Evolutionary conservation across 164 flowering plant genomes (phyloP).

Genomic region (Nymphaea thermarum): DNA sequence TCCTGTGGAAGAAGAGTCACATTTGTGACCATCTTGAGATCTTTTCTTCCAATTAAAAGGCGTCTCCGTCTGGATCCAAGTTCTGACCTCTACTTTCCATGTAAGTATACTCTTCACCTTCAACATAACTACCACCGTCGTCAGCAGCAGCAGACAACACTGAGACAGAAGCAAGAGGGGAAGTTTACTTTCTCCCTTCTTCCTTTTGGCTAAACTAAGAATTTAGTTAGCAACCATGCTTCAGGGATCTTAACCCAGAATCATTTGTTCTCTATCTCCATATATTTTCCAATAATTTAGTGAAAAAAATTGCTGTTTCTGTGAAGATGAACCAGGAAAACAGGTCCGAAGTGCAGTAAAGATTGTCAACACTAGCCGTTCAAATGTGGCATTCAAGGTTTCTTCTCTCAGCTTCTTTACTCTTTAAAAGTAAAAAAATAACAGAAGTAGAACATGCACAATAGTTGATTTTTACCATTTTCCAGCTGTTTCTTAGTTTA

Average conservation of each 20-base stretch:
- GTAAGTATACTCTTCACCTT: background rate
- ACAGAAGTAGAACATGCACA: too few relatives aligned
- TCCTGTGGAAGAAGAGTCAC: background rate
- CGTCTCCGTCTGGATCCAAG: conserved; percentile 1
- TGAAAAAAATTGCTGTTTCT: too few relatives aligned
- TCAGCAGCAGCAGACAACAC: background rate
- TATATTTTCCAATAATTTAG: too few relatives aligned
- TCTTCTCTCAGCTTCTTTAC: background rate
- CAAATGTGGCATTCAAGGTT: conserved; percentile 1
- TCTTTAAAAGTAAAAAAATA: too few relatives aligned
- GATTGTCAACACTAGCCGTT: conserved; percentile 1
- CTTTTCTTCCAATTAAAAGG: background rate
- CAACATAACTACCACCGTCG: background rate
- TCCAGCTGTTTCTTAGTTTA: background rate
- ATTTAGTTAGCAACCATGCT: too few relatives aligned
- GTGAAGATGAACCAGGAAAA: conserved; percentile 1
- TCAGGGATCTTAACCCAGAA: too few relatives aligned
- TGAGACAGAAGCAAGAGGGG: too few relatives aligned
- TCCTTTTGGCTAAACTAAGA: too few relatives aligned
- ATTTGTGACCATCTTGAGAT: background rate
- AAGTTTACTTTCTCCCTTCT: too few relatives aligned
- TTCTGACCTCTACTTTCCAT: conserved; percentile 1
- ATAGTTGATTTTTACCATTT: too few relatives aligned
- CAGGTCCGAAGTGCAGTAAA: conserved; percentile 1
- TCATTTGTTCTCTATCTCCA: too few relatives aligned